These are phyloP conservation scores for Trametes meyenii DNA, from an alignment of 768 basidiomycete genomes.

Conservation along the genomic window DNA sequence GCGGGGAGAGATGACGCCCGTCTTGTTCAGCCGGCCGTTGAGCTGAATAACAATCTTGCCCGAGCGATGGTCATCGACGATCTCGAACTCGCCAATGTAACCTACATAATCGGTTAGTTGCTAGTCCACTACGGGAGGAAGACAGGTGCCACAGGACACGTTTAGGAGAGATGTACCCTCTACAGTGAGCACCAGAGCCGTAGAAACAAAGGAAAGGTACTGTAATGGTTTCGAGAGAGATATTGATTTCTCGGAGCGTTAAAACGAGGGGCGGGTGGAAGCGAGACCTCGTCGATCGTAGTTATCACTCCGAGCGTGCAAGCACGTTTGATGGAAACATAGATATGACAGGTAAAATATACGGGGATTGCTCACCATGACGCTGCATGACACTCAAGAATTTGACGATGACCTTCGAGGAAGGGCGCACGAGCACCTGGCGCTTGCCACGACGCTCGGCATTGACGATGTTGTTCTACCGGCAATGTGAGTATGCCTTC, in stretches of 20 bases:
- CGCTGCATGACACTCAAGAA: conserved; percentile 99
- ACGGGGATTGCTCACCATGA: conserved; percentile 73
- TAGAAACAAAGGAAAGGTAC: conserved; percentile 43
- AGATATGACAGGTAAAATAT: conserved; percentile 1
- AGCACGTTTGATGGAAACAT: background rate
- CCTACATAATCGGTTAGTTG: conserved; percentile 47
- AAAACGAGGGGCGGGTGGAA: conserved; percentile 78
- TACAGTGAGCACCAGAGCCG: conserved; percentile 56
- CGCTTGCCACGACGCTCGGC: conserved; percentile 99
- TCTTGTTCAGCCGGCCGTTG: conserved; percentile 98
- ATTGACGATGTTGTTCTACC: conserved; percentile 97
- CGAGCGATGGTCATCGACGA: conserved; percentile 97
- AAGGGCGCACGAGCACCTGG: conserved; percentile 96
- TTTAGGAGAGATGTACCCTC: conserved; percentile 52
- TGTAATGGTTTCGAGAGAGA: conserved; percentile 61
- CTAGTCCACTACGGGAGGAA: background rate
- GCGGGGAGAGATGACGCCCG: conserved; percentile 99
- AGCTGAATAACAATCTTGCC: conserved; percentile 99
- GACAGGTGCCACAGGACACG: background rate
- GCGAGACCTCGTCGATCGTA: conserved; percentile 68
- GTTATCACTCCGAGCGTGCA: conserved; percentile 75
- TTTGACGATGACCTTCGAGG: conserved; percentile 97
- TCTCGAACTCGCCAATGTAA: conserved; percentile 98
- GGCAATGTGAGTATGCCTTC: conserved; percentile 7
- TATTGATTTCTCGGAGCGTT: conserved; percentile 77